Evolutionary conservation across 306 rosid species (phyloP).

Genomic region (Pyrus communis): DNA sequence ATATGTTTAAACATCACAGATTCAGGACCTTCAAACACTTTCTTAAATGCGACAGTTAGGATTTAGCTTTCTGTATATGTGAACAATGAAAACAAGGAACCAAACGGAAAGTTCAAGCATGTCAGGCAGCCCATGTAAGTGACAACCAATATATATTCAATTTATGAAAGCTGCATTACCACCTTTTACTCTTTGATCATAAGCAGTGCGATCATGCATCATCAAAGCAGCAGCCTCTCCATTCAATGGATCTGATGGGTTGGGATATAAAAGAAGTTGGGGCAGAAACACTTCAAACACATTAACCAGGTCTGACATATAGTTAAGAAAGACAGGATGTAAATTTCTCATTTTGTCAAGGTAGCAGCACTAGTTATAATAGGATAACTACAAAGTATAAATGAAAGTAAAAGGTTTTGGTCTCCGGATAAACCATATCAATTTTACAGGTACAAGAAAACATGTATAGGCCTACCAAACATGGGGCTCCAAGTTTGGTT

Average conservation of each 20-base stretch:
- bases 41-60: too few species aligned
- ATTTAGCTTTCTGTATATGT: background rate
- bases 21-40: background rate
- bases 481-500: slow-evolving; percentile 96
- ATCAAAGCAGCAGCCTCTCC: slow-evolving; percentile 84
- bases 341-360: slow-evolving; percentile 4
- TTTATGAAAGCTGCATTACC: slow-evolving; percentile 12
- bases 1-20: background rate
- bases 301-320: slow-evolving; percentile 65
- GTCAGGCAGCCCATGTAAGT: background rate
- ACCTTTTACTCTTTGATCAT: slow-evolving; percentile 85
- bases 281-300: slow-evolving; percentile 89
- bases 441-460: background rate
- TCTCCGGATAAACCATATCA: background rate
- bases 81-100: background rate
- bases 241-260: slow-evolving; percentile 80
- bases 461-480: slow-evolving; percentile 58
- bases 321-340: slow-evolving; percentile 3
- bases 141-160: background rate
- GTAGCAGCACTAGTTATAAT: slow-evolving; percentile 7
- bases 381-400: background rate
- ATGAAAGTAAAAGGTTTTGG: background rate
- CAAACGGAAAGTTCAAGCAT: background rate
- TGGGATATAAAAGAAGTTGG: slow-evolving; percentile 88
- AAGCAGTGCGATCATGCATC: slow-evolving; percentile 64